Evolutionary conservation across 345 rosid species (phyloP).

Genomic region (Atalantia buxifolia): DNA sequence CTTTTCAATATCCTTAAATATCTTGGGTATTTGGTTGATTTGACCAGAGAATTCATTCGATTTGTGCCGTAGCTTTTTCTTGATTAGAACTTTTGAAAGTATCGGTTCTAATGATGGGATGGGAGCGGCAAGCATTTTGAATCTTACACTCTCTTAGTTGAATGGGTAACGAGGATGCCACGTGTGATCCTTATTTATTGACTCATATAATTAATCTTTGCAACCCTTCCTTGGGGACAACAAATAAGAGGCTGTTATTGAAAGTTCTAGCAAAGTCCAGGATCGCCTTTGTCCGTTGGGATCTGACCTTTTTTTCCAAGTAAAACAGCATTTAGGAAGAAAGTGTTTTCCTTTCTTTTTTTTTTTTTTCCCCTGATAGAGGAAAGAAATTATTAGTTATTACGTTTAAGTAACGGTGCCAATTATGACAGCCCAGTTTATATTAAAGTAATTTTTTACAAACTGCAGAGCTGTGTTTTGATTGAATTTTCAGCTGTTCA

Average conservation of each 20-base stretch:
- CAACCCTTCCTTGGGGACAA: not conserved
- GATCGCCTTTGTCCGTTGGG: not conserved
- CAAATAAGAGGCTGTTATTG: too few species aligned
- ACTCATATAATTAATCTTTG: not conserved
- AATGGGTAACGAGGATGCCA: not conserved
- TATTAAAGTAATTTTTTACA: too few species aligned
- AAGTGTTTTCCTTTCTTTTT: not conserved
- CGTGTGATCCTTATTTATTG: not conserved
- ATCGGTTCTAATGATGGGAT: too few species aligned
- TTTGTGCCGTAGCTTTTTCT: not conserved
- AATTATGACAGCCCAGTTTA: too few species aligned
- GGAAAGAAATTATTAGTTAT: too few species aligned
- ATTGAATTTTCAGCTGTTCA: too few species aligned
- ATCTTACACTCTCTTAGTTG: not conserved
- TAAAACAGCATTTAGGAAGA: not conserved
- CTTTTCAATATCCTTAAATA: not conserved
- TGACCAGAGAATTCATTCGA: not conserved
- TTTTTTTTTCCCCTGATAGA: too few species aligned
- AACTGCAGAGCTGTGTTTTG: too few species aligned
- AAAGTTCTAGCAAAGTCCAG: constrained; percentile 9
- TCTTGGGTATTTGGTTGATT: not conserved
- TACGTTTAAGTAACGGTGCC: too few species aligned
- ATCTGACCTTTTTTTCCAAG: not conserved
- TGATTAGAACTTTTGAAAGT: not conserved
- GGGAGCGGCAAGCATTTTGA: not conserved